phyloP scores from a whole-genome alignment of 2,329 filamentous ascomycete genomes.

The Paraconiothyrium sp. region DNA sequence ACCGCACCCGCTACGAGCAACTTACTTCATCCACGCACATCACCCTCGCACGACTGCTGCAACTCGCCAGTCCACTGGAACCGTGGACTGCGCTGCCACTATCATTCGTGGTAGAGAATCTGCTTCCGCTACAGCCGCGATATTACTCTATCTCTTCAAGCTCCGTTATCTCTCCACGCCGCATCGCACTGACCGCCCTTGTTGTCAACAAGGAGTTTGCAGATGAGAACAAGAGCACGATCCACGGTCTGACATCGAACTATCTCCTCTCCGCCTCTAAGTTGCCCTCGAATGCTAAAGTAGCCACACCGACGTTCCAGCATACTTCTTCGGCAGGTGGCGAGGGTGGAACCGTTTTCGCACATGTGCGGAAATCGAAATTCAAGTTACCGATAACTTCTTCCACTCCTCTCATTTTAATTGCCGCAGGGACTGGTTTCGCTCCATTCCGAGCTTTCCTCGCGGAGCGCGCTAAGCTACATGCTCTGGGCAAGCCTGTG shows the following conservation, averaged over 20 bases:
- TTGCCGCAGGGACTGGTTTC: constrained; percentile 47
- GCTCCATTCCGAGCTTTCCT: constrained; percentile 48
- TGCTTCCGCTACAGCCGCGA: constrained; percentile 37
- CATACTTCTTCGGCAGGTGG: constrained; percentile 25
- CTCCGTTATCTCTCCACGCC: constrained; percentile 49
- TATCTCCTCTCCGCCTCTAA: constrained; percentile 48
- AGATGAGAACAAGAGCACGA: constrained; percentile 24
- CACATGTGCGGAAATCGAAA: constrained; percentile 54
- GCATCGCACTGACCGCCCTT: constrained; percentile 51
- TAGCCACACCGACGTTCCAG: constrained; percentile 28
- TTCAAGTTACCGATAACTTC: constrained; percentile 58
- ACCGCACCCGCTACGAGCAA: constrained; percentile 46
- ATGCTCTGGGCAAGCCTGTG: constrained; percentile 39
- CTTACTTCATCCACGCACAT: constrained; percentile 45
- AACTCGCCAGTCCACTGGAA: constrained; percentile 34
- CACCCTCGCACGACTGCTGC: constrained; percentile 51
- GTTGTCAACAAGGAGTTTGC: constrained; percentile 47
- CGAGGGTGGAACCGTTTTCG: constrained; percentile 42
- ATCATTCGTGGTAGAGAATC: constrained; percentile 42
- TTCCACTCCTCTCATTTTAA: constrained; percentile 59
- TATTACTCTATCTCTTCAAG: constrained; percentile 50
- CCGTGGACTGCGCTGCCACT: constrained; percentile 48
- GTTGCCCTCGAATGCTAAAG: constrained; percentile 26
- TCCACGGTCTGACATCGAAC: constrained; percentile 51
- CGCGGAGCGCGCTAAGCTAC: constrained; percentile 45